Evolutionary conservation across 208 protist species (phyloP).

Genomic region (Tritrichomonas musculus): DNA sequence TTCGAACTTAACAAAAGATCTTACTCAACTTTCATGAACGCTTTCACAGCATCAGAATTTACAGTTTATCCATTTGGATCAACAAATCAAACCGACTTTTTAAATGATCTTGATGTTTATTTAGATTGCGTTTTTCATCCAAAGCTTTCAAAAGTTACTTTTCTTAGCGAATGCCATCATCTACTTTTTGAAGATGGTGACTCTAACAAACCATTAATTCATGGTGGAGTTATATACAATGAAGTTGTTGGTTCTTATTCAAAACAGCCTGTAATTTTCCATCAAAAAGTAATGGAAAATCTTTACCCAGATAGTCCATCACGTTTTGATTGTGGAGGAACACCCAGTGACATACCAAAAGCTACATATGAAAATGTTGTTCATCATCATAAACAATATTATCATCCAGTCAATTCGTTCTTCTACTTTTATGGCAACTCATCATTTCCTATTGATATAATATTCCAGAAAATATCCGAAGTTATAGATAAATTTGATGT

Average conservation of each 20-base stretch:
- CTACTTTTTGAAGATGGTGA: not conserved
- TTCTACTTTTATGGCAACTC: conserved; percentile 25
- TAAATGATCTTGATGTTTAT: conserved; percentile 54
- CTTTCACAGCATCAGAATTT: conserved; percentile 47
- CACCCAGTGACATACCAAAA: conserved; percentile 37
- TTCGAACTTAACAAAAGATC: conserved; percentile 46
- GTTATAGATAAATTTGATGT: not conserved
- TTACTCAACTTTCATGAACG: conserved; percentile 53
- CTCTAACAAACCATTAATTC: conserved; percentile 30
- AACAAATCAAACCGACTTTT: conserved; percentile 47
- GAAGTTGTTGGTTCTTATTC: conserved; percentile 52
- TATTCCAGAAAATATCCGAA: too few relatives aligned
- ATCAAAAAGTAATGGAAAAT: not conserved
- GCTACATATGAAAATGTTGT: conserved; percentile 42
- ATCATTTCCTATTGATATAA: too few relatives aligned
- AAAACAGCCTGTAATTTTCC: not conserved
- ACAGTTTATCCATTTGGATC: conserved; percentile 48
- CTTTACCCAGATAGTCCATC: conserved; percentile 44
- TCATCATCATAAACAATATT: conserved; percentile 44
- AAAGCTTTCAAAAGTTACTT: conserved; percentile 36
- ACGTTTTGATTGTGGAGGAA: conserved; percentile 40
- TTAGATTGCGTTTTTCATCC: conserved; percentile 53
- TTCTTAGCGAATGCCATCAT: conserved; percentile 41
- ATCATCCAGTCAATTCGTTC: conserved; percentile 48
- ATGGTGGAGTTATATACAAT: conserved; percentile 53